Conservation (phyloP, 2,329 filamentous ascomycete species). For the Pseudopyrenochaeta lycopersici region DNA sequence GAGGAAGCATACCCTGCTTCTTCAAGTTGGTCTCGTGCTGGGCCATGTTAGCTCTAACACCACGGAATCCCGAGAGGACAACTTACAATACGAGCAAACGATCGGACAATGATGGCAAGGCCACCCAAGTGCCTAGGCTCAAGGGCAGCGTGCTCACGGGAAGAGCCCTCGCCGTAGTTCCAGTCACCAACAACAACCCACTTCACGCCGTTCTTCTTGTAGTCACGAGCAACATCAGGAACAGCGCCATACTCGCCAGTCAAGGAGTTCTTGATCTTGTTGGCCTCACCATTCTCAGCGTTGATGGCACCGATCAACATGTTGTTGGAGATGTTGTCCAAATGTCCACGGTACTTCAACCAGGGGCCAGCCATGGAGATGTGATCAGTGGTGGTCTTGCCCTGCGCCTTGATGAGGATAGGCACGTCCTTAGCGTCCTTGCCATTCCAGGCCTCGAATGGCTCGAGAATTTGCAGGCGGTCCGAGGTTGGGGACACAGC, state of each 20-base stretch:
- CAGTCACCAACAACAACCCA: constrained; percentile 99
- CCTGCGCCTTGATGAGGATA: constrained; percentile 94
- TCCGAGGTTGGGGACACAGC: constrained; percentile 88
- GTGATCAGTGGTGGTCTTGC: constrained; percentile 97
- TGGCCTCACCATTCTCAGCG: constrained; percentile 93
- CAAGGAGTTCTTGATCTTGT: constrained; percentile 94
- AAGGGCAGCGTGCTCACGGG: constrained; percentile 96
- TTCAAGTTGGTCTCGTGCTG: constrained; percentile 98
- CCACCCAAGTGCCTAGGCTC: constrained; percentile 97
- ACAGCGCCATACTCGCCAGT: constrained; percentile 87
- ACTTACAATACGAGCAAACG: constrained; percentile 89
- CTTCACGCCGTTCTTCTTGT: constrained; percentile 95
- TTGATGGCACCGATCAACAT: constrained; percentile 99
- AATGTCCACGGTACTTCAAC: constrained; percentile 98
- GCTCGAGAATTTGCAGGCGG: constrained; percentile 89
- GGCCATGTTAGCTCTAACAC: constrained; percentile 5
- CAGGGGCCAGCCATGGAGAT: constrained; percentile 97
- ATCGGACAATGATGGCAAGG: constrained; percentile 93
- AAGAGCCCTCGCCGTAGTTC: constrained; percentile 99
- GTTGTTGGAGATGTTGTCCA: constrained; percentile 99
- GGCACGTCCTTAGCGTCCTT: constrained; percentile 86
- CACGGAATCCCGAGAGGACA: background rate
- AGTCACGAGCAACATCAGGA: constrained; percentile 93
- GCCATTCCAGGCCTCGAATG: constrained; percentile 89
- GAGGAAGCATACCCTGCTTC: constrained; percentile 99